Evolutionary conservation across 768 basidiomycete genomes (phyloP), one percentile per base, ranked within the genome.

Genomic region (Russula vinacea): DNA sequence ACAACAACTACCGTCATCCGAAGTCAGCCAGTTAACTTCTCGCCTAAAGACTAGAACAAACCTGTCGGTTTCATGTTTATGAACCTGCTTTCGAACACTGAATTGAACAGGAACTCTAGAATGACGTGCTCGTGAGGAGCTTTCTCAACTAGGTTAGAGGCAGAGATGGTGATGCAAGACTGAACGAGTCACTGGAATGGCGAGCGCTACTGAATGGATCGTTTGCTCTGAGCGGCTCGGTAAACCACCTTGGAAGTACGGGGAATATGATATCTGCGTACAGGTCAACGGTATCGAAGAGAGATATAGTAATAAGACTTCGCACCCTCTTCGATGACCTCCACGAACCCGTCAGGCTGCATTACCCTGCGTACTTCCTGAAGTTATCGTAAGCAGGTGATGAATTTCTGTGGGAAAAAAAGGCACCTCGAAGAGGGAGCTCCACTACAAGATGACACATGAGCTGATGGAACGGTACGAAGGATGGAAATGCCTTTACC

Each of bases 201-300:
- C 62, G 51, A 56, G 37, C 29, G 32, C 19, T 29, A 63, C 53
- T 39, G 29, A 49, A 57, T 17, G 66, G 66, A 39, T 35, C 44
- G 19, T 52, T 67, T 33, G 78, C 77, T 33, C 87, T 83, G 58
- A 90, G 79, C 10, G 88, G 86, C 44, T 80, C 78, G 1, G 90
- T 90, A 69, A 90, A 92, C 88, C 89, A 91, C 42, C 81, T 81
- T 24, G 90, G 89, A 42, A 92, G 79, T 5, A 75, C 76, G n/a
- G 90, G 90, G 71, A 92, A 92, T 51, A 89, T 75, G 33, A 89
- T 80, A 71, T 92, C 90, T 92, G 58, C 17, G 64, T 26, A 50
- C 45, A 54, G 5, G 59, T 33, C 60, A 49, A 33, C 42, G 44
- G 37, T 17, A 29, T 55, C 24, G 22, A 33, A 40, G 1, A 14